A percentile compares a stretch with the other conserved stretches of the same genome.
Evolutionary conservation across 441 rosid genomes (phyloP).

Genomic region (Gossypium lobatum): DNA sequence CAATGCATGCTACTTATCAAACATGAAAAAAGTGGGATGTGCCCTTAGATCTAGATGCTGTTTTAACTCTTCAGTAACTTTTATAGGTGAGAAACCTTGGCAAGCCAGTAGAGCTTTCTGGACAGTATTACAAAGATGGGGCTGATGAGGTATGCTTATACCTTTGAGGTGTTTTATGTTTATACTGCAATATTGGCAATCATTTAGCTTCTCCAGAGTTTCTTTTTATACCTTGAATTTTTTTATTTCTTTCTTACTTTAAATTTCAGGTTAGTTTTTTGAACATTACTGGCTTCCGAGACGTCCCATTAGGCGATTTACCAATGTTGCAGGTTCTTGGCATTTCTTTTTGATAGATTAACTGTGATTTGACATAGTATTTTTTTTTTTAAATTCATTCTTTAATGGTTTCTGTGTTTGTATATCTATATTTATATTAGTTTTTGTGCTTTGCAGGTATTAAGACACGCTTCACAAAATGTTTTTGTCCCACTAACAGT

Average conservation of each 20-base stretch:
- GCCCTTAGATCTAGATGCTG: background rate
- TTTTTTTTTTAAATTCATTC: background rate
- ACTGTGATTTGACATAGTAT: background rate
- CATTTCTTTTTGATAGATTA: background rate
- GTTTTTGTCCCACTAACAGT: constrained; percentile 94
- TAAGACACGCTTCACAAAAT: constrained; percentile 81
- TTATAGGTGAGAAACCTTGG: constrained; percentile 92
- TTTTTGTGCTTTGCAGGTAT: constrained; percentile 44
- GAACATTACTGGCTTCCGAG: constrained; percentile 91
- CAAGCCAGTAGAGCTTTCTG: constrained; percentile 91
- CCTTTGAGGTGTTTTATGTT: constrained; percentile 14
- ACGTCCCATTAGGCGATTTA: constrained; percentile 90
- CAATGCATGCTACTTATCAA: background rate
- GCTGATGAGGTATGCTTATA: constrained; percentile 77
- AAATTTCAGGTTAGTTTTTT: constrained; percentile 76
- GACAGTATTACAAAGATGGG: constrained; percentile 83
- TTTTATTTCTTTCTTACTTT: constrained; percentile 18
- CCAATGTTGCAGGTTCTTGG: constrained; percentile 86
- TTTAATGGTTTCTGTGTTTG: constrained; percentile 1
- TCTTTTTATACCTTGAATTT: background rate
- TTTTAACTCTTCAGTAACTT: constrained; percentile 14
- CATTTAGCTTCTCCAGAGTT: background rate
- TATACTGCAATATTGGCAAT: constrained; percentile 6
- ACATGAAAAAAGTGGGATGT: background rate
- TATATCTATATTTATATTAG: constrained; percentile 6